Percentiles rank a stretch among this genome's conserved stretches.
These are phyloP conservation scores for Saccharomyces pastorianus DNA, from an alignment of 1,139 yeast species.

Conservation along the genomic window DNA sequence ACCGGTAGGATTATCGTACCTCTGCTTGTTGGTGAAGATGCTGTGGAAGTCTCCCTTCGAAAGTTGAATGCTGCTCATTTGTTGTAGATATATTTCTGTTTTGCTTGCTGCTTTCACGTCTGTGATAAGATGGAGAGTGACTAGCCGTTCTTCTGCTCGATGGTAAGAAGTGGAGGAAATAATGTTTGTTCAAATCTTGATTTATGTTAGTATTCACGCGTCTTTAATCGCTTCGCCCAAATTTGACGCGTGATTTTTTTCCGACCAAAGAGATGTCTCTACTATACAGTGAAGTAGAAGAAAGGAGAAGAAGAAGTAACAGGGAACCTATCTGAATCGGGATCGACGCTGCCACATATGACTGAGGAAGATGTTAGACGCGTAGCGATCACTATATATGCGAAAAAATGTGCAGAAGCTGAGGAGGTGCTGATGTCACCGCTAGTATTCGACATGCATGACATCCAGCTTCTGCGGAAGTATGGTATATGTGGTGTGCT, in stretches of 20 bases:
- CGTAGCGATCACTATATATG: neutral
- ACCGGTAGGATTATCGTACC: conserved; percentile 25
- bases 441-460: conserved; percentile 45
- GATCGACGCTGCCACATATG: neutral
- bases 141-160: neutral
- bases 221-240: neutral
- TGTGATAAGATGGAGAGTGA: neutral
- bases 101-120: neutral
- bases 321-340: too few species aligned
- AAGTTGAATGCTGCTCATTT: conserved; percentile 29
- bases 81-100: conserved; percentile 34
- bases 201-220: neutral
- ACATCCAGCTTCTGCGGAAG: conserved; percentile 46
- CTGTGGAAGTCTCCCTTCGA: conserved; percentile 25
- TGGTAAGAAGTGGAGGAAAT: neutral
- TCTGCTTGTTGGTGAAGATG: conserved; percentile 24
- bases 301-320: neutral
- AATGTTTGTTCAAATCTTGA: conserved; percentile 30
- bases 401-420: neutral
- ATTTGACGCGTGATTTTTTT: neutral
- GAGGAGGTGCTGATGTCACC: conserved; percentile 11
- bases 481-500: conserved; percentile 63
- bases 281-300: neutral
- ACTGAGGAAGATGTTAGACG: neutral
- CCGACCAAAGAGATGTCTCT: neutral